Evolutionary conservation across 2,329 filamentous ascomycete genomes (phyloP).

Genomic region (Fusarium sp.): DNA sequence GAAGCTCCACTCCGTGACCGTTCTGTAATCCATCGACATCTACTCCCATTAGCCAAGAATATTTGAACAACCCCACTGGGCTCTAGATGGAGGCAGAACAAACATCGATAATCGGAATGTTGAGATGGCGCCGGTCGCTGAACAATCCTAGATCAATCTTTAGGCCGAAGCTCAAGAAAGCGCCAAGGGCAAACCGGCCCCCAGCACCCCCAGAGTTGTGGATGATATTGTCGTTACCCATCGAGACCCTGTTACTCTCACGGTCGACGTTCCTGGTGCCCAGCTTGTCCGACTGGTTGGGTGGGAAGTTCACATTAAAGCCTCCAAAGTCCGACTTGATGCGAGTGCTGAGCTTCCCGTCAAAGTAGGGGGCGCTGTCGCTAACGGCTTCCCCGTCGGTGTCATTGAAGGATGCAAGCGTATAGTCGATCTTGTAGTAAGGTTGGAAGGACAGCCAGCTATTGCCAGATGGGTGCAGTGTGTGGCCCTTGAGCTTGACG

Average conservation of each 20-base stretch:
- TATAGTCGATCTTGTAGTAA: neutral
- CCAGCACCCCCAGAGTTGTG: neutral
- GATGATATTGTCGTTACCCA: neutral
- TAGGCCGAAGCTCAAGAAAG: neutral
- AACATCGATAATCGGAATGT: neutral
- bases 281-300: neutral
- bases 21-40: neutral
- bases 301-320: neutral
- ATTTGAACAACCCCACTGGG: neutral
- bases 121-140: neutral
- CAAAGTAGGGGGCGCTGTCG: neutral
- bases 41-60: neutral
- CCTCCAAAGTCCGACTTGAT: neutral
- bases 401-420: neutral
- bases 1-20: neutral
- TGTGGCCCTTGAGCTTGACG: neutral
- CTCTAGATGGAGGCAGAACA: neutral
- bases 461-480: neutral
- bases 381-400: neutral
- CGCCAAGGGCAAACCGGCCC: neutral
- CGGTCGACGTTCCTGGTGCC: neutral
- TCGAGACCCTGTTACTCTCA: neutral
- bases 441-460: neutral
- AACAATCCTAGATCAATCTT: neutral
- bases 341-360: neutral